Conservation (phyloP, 495 filamentous ascomycete genomes). For the Talaromyces stipitatus region DNA sequence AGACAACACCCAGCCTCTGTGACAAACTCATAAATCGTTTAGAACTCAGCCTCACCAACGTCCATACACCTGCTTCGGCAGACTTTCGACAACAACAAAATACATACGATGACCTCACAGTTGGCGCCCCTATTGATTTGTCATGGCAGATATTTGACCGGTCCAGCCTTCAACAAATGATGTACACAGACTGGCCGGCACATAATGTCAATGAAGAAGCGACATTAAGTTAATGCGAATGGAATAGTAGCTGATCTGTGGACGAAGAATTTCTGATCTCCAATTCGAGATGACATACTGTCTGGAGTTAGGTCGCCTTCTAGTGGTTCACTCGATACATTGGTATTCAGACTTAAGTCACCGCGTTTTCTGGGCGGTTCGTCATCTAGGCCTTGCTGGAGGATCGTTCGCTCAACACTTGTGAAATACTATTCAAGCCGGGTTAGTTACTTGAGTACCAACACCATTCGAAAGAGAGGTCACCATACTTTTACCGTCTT, state of each 20-base stretch:
- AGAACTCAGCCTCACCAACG: constrained; percentile 3
- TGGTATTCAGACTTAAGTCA: constrained; percentile 33
- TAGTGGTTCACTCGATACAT: constrained; percentile 17
- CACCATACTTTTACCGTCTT: constrained; percentile 72
- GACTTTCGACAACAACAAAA: constrained; percentile 5
- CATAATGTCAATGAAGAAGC: background rate
- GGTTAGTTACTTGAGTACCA: constrained; percentile 24
- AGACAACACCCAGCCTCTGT: constrained; percentile 3
- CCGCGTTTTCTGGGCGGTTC: constrained; percentile 29
- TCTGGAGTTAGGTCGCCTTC: constrained; percentile 55
- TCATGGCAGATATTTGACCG: constrained; percentile 7
- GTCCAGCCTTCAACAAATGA: constrained; percentile 7
- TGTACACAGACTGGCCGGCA: constrained; percentile 2
- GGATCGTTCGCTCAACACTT: constrained; percentile 2
- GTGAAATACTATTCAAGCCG: constrained; percentile 17
- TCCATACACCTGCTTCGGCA: constrained; percentile 2
- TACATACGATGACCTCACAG: background rate
- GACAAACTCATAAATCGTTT: constrained; percentile 6
- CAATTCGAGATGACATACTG: constrained; percentile 58
- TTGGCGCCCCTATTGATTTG: constrained; percentile 2
- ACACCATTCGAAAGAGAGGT: constrained; percentile 54
- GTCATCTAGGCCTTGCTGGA: background rate
- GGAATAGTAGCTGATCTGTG: constrained; percentile 2
- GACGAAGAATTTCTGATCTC: constrained; percentile 1
- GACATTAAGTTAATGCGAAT: background rate